A percentile compares a stretch with the other conserved stretches of the same genome.
Evolutionary conservation across 306 rosid species (phyloP).

Genomic region (Medicago arabica): DNA sequence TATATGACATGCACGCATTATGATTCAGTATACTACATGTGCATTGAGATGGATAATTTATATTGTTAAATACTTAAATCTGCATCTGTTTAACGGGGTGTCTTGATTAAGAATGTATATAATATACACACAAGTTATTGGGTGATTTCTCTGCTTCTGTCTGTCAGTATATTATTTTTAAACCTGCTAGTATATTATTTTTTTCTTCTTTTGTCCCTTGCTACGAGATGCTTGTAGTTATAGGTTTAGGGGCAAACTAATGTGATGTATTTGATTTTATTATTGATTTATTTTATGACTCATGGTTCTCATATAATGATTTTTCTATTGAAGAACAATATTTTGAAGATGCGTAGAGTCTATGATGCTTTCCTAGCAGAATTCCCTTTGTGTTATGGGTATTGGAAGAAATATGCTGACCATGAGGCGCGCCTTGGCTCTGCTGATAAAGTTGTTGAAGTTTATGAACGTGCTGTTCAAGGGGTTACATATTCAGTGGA

Average conservation of each 20-base stretch:
- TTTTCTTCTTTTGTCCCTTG: background rate
- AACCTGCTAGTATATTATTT: background rate
- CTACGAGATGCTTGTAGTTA: background rate
- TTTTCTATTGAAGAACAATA: slow-evolving; percentile 71
- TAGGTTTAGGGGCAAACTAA: background rate
- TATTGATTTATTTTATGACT: background rate
- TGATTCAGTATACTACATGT: slow-evolving; percentile 10
- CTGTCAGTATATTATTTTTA: background rate
- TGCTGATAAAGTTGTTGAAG: slow-evolving; percentile 92
- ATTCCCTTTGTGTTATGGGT: slow-evolving; percentile 96
- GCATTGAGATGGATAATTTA: background rate
- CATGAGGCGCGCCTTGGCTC: slow-evolving; percentile 89
- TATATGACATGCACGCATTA: slow-evolving; percentile 5
- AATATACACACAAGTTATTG: slow-evolving; percentile 13
- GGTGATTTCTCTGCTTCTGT: background rate
- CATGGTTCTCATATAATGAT: slow-evolving; percentile 33
- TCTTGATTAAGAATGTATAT: background rate
- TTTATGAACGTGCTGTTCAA: slow-evolving; percentile 94
- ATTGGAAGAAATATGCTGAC: slow-evolving; percentile 99
- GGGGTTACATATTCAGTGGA: slow-evolving; percentile 99
- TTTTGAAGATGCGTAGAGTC: slow-evolving; percentile 82
- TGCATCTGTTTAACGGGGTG: slow-evolving; percentile 9
- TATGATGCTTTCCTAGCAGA: slow-evolving; percentile 94
- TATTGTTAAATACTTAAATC: background rate
- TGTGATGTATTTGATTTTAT: slow-evolving; percentile 3